Evolutionary conservation across 2,329 filamentous ascomycete genomes (phyloP), one percentile per base, ranked within the genome.

Genomic region (Sporothrix phasma): DNA sequence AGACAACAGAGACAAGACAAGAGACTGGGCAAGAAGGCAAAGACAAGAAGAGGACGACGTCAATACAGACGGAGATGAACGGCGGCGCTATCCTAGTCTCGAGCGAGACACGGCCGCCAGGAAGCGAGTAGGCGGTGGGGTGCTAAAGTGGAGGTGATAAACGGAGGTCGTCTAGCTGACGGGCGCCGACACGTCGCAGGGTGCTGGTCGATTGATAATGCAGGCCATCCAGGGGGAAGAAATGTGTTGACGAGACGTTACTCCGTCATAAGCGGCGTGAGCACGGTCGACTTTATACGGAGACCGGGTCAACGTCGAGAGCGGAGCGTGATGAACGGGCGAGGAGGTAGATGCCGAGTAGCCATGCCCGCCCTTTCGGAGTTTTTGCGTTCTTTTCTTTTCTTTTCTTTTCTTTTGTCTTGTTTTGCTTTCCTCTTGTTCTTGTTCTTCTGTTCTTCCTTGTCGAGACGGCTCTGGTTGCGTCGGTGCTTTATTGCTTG

Each of bases 31-130:
- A 37, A 13, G 34, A 15, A 11, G 34, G 11, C 15, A 8, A 46
- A 19, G 45, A 47, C 54, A n/a, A 43, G 2, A 17, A 19, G 10
- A 54, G 22, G 17, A n/a, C 19, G 54, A 43, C 37, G 22, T 43
- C 54, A 43, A 58, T 56, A 56, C 39, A 39, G 31, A 31, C 51
- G 51, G 51, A 56, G 51, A 56, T 56, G 51, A 54, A 39, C 29
- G 51, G 31, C 51, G 31, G 31, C 34, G 11, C n/a, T 37, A 39
- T 24, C 51, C 51, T 56, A 29, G 51, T 24, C 31, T 3, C 10
- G 19, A 22, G 51, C 51, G 51, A 56, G 51, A 56, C 51, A 56
- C 51, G 51, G 31, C 51, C 31, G 31, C 51, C 31, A 56, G 31
- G 51, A 56, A 39, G 51, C 51, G 51, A 56, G 51, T 13, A 13